Conservation (phyloP, 768 basidiomycete genomes). For the Mycena haematopus region DNA sequence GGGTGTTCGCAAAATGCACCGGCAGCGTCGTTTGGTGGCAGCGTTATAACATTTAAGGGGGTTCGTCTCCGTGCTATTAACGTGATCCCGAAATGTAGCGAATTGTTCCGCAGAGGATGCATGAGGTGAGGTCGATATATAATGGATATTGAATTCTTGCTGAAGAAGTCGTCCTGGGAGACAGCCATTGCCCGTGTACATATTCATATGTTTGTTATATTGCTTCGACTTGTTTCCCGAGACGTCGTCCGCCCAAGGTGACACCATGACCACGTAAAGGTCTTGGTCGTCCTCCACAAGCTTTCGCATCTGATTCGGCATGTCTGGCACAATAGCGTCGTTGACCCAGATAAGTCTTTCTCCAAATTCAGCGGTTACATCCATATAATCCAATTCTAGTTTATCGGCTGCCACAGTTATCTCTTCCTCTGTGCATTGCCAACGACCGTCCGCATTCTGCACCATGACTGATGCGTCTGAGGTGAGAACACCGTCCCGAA, state of each 20-base stretch:
- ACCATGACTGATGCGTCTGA: neutral
- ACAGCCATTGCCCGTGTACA: neutral
- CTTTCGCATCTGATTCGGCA: neutral
- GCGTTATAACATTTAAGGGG: conserved; percentile 21
- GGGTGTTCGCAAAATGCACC: conserved; percentile 14
- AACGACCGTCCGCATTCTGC: neutral
- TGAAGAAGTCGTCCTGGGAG: neutral
- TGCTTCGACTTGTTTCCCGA: neutral
- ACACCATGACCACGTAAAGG: neutral
- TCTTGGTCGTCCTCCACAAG: neutral
- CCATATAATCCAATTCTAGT: neutral
- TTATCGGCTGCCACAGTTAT: neutral
- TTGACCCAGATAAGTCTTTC: neutral
- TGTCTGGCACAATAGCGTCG: neutral
- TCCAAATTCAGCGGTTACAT: neutral
- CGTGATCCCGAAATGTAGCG: conserved; percentile 12
- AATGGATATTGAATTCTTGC: neutral
- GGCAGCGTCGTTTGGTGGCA: conserved; percentile 8
- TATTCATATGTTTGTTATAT: neutral
- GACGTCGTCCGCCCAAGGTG: neutral
- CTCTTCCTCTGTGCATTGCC: neutral
- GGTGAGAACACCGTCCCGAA: neutral
- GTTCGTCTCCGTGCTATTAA: conserved; percentile 14
- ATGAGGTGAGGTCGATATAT: neutral
- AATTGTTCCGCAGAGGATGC: conserved; percentile 2